A percentile compares a stretch with the other conserved stretches of the same genome.
Evolutionary conservation across 306 rosid genomes (phyloP).

Genomic region (Pyrus bretschneideri): DNA sequence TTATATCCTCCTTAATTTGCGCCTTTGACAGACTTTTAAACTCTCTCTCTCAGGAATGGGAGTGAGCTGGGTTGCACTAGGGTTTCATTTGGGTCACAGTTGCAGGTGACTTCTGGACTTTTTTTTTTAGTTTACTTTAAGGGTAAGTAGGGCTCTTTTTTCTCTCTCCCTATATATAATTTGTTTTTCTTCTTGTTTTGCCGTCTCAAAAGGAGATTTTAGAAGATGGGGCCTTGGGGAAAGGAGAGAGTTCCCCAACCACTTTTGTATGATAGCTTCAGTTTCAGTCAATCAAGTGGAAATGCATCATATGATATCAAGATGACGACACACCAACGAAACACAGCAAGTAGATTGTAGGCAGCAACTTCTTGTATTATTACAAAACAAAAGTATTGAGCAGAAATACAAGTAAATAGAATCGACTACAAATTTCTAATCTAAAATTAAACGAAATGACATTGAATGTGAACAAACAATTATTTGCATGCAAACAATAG

Average conservation of each 20-base stretch:
- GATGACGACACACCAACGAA: background rate
- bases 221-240: slow-evolving; percentile 30
- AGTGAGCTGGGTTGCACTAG: slow-evolving; percentile 47
- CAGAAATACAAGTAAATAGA: background rate
- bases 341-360: background rate
- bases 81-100: slow-evolving; percentile 28
- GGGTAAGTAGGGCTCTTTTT: background rate
- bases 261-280: slow-evolving; percentile 17
- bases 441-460: too few relatives aligned
- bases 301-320: background rate
- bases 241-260: slow-evolving; percentile 15
- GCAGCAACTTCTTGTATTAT: background rate
- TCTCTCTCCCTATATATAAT: too few relatives aligned
- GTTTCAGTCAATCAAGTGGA: background rate
- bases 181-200: background rate
- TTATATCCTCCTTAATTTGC: slow-evolving; percentile 47
- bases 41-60: background rate
- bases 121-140: background rate
- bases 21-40: slow-evolving; percentile 39
- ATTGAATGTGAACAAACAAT: background rate
- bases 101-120: slow-evolving; percentile 18
- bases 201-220: slow-evolving; percentile 8
- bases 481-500: too few relatives aligned
- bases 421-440: too few relatives aligned
- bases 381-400: too few relatives aligned